Evolutionary conservation across 1,284 basidiomycete genomes (phyloP).

Genomic region (Volvariella volvacea): DNA sequence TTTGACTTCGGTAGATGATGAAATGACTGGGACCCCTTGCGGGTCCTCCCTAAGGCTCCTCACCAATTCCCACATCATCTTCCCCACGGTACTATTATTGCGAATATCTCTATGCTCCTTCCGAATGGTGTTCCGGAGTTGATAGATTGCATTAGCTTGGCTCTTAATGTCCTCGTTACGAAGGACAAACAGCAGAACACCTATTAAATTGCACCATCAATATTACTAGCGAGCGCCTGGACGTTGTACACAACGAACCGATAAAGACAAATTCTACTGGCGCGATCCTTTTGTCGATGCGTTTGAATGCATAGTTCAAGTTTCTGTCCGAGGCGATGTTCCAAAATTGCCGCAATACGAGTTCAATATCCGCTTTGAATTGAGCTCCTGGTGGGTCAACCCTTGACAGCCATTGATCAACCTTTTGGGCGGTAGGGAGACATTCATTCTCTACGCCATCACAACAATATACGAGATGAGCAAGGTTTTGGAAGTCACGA

Average conservation of each 20-base stretch:
- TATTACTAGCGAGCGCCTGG: constrained; percentile 1
- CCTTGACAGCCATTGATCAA: constrained; percentile 52
- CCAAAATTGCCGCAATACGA: constrained; percentile 46
- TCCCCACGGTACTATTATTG: constrained; percentile 46
- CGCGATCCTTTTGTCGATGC: constrained; percentile 51
- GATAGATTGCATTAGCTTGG: constrained; percentile 43
- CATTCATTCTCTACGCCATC: constrained; percentile 40
- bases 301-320: constrained; percentile 38
- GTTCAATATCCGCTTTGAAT: constrained; percentile 45
- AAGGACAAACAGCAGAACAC: constrained; percentile 51
- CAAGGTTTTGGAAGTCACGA: constrained; percentile 64
- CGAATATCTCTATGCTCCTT: constrained; percentile 51
- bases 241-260: constrained; percentile 31
- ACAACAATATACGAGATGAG: constrained; percentile 58
- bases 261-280: constrained; percentile 74
- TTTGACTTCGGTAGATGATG: constrained; percentile 10
- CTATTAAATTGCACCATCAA: constrained; percentile 27
- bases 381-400: constrained; percentile 32
- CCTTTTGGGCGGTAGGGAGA: constrained; percentile 43
- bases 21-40: constrained; percentile 7
- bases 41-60: constrained; percentile 28
- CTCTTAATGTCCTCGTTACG: constrained; percentile 30
- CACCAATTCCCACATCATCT: constrained; percentile 50
- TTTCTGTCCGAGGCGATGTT: constrained; percentile 36
- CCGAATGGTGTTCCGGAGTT: constrained; percentile 49